phyloP scores from a whole-genome alignment of 768 basidiomycete species.

The Agaricus blazei region DNA sequence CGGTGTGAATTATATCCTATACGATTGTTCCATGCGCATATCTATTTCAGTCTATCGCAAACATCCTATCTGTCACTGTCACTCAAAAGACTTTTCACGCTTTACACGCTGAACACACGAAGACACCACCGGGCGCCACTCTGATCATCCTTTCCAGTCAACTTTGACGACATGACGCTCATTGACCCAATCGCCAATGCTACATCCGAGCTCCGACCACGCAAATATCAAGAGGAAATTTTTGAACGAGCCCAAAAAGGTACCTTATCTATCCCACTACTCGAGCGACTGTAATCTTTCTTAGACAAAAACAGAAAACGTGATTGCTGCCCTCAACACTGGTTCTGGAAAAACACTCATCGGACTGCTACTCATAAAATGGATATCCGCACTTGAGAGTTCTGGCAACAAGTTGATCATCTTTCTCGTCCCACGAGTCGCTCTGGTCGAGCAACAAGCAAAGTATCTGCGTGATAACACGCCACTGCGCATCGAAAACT shows the following conservation, averaged over 20 bases:
- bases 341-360: slow-evolving; percentile 80
- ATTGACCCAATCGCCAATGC: background rate
- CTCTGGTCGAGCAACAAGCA: slow-evolving; percentile 80
- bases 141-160: background rate
- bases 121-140: background rate
- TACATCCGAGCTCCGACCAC: slow-evolving; percentile 20
- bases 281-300: background rate
- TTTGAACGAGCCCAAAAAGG: slow-evolving; percentile 54
- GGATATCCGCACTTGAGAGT: slow-evolving; percentile 51
- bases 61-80: no score
- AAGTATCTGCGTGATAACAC: slow-evolving; percentile 62
- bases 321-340: slow-evolving; percentile 71
- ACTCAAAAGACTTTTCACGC: background rate
- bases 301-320: slow-evolving; percentile 36
- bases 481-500: slow-evolving; percentile 58
- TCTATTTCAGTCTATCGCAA: no score
- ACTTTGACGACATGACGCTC: background rate
- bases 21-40: no score
- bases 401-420: slow-evolving; percentile 58
- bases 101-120: background rate
- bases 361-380: slow-evolving; percentile 70
- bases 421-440: slow-evolving; percentile 82
- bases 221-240: slow-evolving; percentile 70
- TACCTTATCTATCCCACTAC: slow-evolving; percentile 8
- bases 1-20: no score